Base-by-base conservation (phyloP, 805 yeast species). In the Wickerhamiella kurtzmanii region DNA sequence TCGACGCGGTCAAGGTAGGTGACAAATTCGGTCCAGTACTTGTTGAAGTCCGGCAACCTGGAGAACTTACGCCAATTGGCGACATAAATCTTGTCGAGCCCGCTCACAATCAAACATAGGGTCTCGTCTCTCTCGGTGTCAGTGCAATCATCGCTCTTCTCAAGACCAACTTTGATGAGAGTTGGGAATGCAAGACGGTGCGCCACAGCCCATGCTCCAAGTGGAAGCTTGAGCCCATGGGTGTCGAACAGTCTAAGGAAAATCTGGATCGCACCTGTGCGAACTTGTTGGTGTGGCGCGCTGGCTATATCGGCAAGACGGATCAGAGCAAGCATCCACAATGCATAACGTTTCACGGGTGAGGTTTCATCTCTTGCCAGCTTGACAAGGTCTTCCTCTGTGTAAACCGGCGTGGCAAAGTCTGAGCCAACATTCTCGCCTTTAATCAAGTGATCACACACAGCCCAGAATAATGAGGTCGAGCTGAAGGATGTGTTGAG, bases 211-310 rank as follows among this genome's bases (percentile, higher is more conserved):
- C 96, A 87, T 1, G 61, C 63, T 15, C 52, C 57, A 1, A 76
- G 66, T 0, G 77, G 73, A 17, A 78, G 66, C 39, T 67, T 66
- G 9, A 62, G 57, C 0, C 84, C 81, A 60, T 82, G 85, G 2
- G 88, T 75, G 45, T 82, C 85, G 50, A 83, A 69, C 22, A 89
- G 79, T 53, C 88, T 76, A 64, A 86, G 85, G 53, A 88, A 79
- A 0, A 96, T 89, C 59, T 87, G 94, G 15, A 86, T 74, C 0
- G 96, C 79, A 2, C 96, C 96, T 56, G 86, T 87, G 50, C 94
- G 72, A 0, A 89, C 95, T 55, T 87, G 94, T 1, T 79, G 73
- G 47, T 95, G 71, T 2, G 69, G 57, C 53, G 82, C 94, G 22
- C 66, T 60, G 0, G 88, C 74, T 20, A 86, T 72, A 19, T 71